Base-by-base conservation (phyloP, 495 filamentous ascomycete species). In the Annulohypoxylon stygium region DNA sequence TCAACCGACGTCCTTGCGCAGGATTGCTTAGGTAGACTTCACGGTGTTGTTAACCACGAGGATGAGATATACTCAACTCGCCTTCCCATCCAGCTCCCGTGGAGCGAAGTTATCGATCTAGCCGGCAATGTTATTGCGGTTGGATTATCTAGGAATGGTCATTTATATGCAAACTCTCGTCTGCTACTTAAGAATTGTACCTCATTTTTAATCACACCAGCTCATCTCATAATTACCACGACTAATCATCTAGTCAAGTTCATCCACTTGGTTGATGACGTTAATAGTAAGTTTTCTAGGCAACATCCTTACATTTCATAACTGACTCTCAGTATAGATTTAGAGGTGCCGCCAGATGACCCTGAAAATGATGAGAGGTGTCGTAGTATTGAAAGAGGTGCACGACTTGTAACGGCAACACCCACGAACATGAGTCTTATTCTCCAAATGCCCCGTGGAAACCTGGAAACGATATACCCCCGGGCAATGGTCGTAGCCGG, bases 401-500 rank as follows among this genome's bases (percentile, higher is more conserved):
- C 91, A 6, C 88, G 89, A 25, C 84, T 99, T 26, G 91, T 99
- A 54, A 93, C 93, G 3, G 95, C 93, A 50, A 97, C 97, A 82
- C 96, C 96, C 4, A 92, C 92, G 14, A 90, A 88, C 34, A 95
- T 94, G 80, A 89, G 88, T 41, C 81, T 98, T 26, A 88, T 94
- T 4, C 83, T 98, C 5, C 96, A 98, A 77, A 97, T 97, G 90
- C 96, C 96, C 3, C 86, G 96, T 75, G 96, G 96, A 30, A 99
- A 99, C 71, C 85, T 98, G 11, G 96, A 99, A 79, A 98, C 95
- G 0, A 96, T 97, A 62, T 98, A 90, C 76, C 96, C 96, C 36
- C 88, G 96, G 55, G 96, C 96, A 5, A 89, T 99, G 76, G 95
- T 98, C 2, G 81, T 99, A 67, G 93, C 93, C 0, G 94, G 95